Conservation (phyloP, 2,329 filamentous ascomycete genomes). For the Colletotrichum cordylinicola region DNA sequence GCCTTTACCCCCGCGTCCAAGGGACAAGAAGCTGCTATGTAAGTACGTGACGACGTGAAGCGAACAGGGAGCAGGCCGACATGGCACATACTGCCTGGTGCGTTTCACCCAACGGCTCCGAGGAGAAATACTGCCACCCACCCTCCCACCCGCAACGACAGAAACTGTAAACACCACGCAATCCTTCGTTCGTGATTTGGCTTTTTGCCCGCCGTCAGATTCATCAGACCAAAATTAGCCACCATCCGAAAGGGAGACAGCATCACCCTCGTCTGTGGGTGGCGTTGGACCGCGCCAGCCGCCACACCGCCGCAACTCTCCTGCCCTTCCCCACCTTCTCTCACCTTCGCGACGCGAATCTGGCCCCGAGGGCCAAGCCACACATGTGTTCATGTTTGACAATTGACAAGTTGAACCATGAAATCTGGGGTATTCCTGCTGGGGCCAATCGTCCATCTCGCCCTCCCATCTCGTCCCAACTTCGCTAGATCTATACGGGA, state of each 20-base stretch:
- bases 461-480: neutral
- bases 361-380: neutral
- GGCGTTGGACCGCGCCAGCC: neutral
- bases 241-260: neutral
- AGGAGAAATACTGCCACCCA: neutral
- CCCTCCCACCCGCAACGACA: neutral
- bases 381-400: slow-evolving; percentile 4
- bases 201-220: neutral
- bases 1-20: neutral
- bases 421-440: neutral
- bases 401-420: slow-evolving; percentile 7
- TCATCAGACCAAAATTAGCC: neutral
- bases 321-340: neutral
- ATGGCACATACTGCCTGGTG: neutral
- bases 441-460: neutral
- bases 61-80: neutral
- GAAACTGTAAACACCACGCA: neutral
- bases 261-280: neutral
- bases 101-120: neutral
- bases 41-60: neutral
- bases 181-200: neutral
- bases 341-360: slow-evolving; percentile 9
- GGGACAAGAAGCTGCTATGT: neutral
- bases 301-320: neutral
- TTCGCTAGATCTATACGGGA: neutral